A percentile compares a stretch with the other conserved stretches of the same genome.
Conservation (phyloP, 2,329 filamentous ascomycete species). For the Arthroderma uncinatum region DNA sequence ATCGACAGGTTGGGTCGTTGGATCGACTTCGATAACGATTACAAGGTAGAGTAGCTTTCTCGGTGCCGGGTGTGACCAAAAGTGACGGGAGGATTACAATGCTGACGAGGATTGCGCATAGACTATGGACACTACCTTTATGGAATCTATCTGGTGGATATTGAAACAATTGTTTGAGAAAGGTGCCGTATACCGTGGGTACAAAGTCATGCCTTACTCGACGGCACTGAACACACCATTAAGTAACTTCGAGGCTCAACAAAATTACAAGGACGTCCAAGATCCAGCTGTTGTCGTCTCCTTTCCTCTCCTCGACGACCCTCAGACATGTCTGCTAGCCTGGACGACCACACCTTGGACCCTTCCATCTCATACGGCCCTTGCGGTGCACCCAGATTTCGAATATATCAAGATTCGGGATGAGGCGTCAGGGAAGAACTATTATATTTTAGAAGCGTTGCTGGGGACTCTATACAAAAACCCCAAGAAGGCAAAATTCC, state of each 20-base stretch:
- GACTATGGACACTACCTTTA: slow-evolving; percentile 91
- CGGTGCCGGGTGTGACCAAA: not conserved
- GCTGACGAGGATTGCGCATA: slow-evolving; percentile 22
- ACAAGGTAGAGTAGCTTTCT: slow-evolving; percentile 51
- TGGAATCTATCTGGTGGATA: slow-evolving; percentile 96
- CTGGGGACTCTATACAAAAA: slow-evolving; percentile 83
- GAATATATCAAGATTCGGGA: slow-evolving; percentile 83
- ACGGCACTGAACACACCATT: slow-evolving; percentile 80
- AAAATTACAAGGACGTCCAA: slow-evolving; percentile 88
- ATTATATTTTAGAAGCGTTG: slow-evolving; percentile 71
- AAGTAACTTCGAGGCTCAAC: slow-evolving; percentile 86
- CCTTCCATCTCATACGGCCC: slow-evolving; percentile 64
- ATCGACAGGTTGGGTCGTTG: slow-evolving; percentile 83
- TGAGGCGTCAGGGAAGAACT: slow-evolving; percentile 69
- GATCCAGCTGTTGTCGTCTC: slow-evolving; percentile 83
- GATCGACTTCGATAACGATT: slow-evolving; percentile 97
- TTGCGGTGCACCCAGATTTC: slow-evolving; percentile 69
- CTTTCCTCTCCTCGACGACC: slow-evolving; percentile 70
- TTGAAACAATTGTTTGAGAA: slow-evolving; percentile 91
- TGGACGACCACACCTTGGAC: slow-evolving; percentile 92
- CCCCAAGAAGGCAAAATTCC: slow-evolving; percentile 88
- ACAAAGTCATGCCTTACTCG: slow-evolving; percentile 90
- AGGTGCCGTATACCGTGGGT: slow-evolving; percentile 76
- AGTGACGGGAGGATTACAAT: slow-evolving; percentile 9
- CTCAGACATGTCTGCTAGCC: slow-evolving; percentile 63